Base-by-base conservation (phyloP, 2,329 filamentous ascomycete species). In the Talaromyces sp. region DNA sequence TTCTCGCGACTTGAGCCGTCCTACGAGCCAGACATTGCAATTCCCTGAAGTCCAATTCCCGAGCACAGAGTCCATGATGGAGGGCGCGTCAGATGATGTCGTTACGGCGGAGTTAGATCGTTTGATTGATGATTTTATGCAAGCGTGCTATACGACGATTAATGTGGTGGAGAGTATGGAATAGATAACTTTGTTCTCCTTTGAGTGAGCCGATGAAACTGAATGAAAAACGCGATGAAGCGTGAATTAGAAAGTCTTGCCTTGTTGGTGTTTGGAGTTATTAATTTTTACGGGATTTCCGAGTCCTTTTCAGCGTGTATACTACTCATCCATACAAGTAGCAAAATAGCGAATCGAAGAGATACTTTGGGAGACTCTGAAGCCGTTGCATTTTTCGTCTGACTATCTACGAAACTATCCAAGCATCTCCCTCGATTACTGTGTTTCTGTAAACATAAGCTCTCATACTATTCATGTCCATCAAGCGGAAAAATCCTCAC, bases 11-110 rank as follows among this genome's bases (percentile, higher is more conserved):
- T n/a, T 60, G 27, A 62, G 60, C 33, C 50, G 59, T n/a, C 61
- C 61, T 5, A 43, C 45, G 10, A 60, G 56, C 11, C 45, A 64
- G 35, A 22, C 43, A 13, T 62, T 79, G 61, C 68, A 72, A 27
- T 80, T 82, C 66, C 79, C 80, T 0, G 68, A 73, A 14, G 70
- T 78, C 19, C 66, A 73, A 22, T 76, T 80, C 22, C 80, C 80
- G 0, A 76, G 73, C 56, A 69, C 74, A 5, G 75, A 77, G 60
- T 77, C 75, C 37, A 67, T 82, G 66, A 74, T 73, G 63, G 75
- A 76, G 31, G 75, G 74, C 6, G 77, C 76, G 3, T 73, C 75
- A 31, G 76, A 79, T 50, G 69, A 72, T 2, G 70, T 73, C 9
- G 71, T 82, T 14, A 70, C 74, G 6, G 72, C 70, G 3, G 80